Evolutionary conservation across 805 yeast species (phyloP).

Genomic region (Kodamaea lidongshanica): DNA sequence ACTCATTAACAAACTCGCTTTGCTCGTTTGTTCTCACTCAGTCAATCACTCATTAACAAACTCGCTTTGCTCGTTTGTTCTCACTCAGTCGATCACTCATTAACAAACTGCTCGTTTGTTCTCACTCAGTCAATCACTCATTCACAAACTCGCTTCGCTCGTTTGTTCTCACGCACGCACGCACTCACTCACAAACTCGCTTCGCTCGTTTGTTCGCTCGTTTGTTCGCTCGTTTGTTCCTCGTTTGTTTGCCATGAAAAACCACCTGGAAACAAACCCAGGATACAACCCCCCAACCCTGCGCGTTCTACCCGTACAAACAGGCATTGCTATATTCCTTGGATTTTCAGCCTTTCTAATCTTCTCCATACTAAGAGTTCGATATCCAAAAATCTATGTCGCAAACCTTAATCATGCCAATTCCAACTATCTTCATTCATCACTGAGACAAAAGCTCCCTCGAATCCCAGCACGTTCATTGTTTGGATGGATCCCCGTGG

Average conservation of each 20-base stretch:
- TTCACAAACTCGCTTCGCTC: neutral
- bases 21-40: too few relatives aligned
- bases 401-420: slow-evolving; percentile 58
- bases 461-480: slow-evolving; percentile 48
- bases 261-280: neutral
- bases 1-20: too few relatives aligned
- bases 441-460: slow-evolving; percentile 50
- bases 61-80: too few relatives aligned
- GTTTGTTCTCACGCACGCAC: neutral
- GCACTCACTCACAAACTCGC: neutral
- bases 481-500: slow-evolving; percentile 76
- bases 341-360: slow-evolving; percentile 64
- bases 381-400: slow-evolving; percentile 78
- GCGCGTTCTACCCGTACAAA: slow-evolving; percentile 66
- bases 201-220: neutral
- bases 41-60: too few relatives aligned
- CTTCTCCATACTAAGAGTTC: slow-evolving; percentile 65
- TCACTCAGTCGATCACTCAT: neutral
- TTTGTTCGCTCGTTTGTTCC: neutral
- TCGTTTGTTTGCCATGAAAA: neutral
- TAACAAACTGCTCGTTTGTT: neutral
- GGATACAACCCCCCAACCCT: neutral
- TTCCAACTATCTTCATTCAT: slow-evolving; percentile 35
- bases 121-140: neutral
- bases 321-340: slow-evolving; percentile 57